A percentile compares a stretch with the other conserved stretches of the same genome.
Conservation (phyloP, 345 rosid genomes). For the Eucalyptus cloeziana region DNA sequence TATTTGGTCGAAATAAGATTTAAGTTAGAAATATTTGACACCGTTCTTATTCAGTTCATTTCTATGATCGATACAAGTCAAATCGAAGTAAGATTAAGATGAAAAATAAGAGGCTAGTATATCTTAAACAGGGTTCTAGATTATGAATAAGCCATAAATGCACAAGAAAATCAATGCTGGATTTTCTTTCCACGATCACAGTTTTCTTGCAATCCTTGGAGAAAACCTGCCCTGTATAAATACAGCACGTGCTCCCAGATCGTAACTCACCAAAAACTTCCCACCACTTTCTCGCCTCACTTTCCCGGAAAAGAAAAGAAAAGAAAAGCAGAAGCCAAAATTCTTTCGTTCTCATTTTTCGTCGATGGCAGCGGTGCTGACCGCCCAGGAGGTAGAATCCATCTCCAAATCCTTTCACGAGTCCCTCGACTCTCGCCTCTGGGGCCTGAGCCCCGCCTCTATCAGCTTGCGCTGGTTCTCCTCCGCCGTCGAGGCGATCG, state of each 20-base stretch:
- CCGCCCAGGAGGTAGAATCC: not conserved
- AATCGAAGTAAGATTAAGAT: accelerated
- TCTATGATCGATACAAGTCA: not conserved
- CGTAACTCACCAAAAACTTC: not conserved
- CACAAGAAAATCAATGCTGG: not conserved
- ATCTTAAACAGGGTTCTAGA: not conserved
- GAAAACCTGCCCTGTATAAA: not conserved
- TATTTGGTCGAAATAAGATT: too few species aligned
- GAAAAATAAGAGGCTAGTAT: not conserved
- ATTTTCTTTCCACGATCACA: not conserved
- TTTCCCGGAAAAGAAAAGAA: not conserved
- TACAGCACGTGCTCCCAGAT: not conserved
- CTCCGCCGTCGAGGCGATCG: not conserved
- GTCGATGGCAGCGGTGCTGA: not conserved
- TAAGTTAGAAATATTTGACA: too few species aligned
- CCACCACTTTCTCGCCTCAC: not conserved
- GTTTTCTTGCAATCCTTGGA: not conserved
- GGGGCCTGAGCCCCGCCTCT: not conserved
- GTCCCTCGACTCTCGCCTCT: not conserved
- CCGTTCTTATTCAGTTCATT: too few species aligned
- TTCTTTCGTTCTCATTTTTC: not conserved
- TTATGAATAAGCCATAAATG: not conserved
- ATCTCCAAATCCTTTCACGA: not conserved
- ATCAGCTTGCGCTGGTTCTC: not conserved
- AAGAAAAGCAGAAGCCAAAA: not conserved